phyloP scores from a whole-genome alignment of 176 grass and related monocot species.

The Rhynchospora tenuis region DNA sequence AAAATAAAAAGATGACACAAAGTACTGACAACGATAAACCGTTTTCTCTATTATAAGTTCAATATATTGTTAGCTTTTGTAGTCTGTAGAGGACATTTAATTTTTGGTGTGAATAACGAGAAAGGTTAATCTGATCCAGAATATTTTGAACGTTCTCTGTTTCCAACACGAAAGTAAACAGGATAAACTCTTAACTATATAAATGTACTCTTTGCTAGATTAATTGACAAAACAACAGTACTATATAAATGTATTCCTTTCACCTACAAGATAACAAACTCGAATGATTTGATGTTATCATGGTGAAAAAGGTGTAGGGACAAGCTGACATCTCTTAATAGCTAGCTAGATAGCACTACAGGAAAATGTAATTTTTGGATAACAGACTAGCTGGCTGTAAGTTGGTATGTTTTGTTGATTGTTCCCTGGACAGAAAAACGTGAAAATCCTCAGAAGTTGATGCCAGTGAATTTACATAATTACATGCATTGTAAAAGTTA shows the following conservation, averaged over 20 bases:
- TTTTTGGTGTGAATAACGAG: too few relatives aligned
- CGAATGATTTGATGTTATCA: not conserved
- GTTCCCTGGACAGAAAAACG: not conserved
- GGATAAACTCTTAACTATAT: not conserved
- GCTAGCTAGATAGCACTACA: not conserved
- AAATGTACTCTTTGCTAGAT: not conserved
- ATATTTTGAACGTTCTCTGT: too few relatives aligned
- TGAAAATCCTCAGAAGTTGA: not conserved
- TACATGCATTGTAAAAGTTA: not conserved
- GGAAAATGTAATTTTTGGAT: not conserved
- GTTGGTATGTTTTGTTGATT: not conserved
- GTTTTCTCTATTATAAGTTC: too few relatives aligned
- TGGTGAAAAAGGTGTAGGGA: not conserved
- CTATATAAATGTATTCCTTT: not conserved
- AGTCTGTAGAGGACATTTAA: too few relatives aligned
- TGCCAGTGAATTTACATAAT: constrained; percentile 4
- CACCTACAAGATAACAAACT: not conserved
- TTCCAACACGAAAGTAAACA: not conserved
- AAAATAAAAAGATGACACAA: too few relatives aligned
- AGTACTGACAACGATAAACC: too few relatives aligned
- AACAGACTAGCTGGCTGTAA: not conserved
- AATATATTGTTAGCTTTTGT: too few relatives aligned
- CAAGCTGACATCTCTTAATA: not conserved
- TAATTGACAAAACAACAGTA: not conserved
- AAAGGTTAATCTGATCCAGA: too few relatives aligned